Conservation (phyloP, 345 rosid species). For the Eucalyptus regnans region DNA sequence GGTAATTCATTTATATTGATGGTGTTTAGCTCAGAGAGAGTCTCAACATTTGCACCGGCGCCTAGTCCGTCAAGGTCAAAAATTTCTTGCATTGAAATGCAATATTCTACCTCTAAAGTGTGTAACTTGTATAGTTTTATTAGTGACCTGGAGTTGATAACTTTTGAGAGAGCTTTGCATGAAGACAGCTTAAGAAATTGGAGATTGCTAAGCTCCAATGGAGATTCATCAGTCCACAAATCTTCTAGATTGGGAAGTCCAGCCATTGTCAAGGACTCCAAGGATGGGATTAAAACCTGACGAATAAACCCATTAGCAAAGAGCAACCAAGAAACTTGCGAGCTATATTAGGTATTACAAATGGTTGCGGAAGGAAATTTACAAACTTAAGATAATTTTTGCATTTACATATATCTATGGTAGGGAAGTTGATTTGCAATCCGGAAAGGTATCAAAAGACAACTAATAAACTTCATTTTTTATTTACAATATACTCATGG, state of each 20-base stretch:
- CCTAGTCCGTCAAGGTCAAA: neutral
- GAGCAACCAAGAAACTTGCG: neutral
- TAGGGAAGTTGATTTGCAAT: too few relatives aligned
- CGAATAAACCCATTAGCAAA: neutral
- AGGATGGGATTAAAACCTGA: neutral
- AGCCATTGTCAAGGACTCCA: neutral
- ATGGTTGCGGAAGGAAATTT: fast-evolving
- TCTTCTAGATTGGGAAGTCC: neutral
- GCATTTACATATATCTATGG: too few relatives aligned
- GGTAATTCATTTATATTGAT: fast-evolving
- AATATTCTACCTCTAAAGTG: fast-evolving
- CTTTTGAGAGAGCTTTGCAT: neutral
- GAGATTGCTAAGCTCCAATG: neutral
- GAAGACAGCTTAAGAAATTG: fast-evolving
- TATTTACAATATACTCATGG: too few relatives aligned
- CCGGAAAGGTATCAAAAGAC: too few relatives aligned
- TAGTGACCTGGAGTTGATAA: fast-evolving
- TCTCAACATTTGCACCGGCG: fast-evolving
- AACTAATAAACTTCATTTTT: too few relatives aligned
- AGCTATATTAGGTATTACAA: neutral
- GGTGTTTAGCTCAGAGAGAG: neutral
- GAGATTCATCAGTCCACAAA: neutral
- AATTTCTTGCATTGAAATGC: neutral
- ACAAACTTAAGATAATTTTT: too few relatives aligned
- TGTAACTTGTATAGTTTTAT: neutral